phyloP scores from a whole-genome alignment of 139 green algal species.

The Zygnema cylindricum region DNA sequence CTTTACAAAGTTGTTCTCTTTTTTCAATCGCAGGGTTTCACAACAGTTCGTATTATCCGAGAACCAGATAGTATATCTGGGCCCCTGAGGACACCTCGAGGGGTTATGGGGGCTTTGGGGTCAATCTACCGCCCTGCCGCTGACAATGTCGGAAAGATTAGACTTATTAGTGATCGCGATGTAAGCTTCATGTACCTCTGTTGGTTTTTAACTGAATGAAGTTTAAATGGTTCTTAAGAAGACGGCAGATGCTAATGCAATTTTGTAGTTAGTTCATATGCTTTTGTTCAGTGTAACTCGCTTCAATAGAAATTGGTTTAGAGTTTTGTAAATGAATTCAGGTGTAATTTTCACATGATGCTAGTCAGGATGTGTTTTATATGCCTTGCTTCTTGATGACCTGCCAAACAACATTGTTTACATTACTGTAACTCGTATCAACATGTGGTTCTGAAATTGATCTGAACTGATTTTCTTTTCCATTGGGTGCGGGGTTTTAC shows the following conservation, averaged over 20 bases:
- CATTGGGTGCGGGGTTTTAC: no score
- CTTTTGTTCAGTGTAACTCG: conserved; percentile 13
- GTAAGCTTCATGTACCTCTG: conserved; percentile 36
- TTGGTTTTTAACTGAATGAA: no score
- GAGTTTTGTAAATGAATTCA: conserved; percentile 18
- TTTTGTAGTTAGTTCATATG: conserved; percentile 27
- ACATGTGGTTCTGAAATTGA: no score
- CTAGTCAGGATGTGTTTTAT: no score
- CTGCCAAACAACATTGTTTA: no score
- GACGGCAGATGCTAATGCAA: no score
- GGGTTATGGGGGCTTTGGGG: conserved; percentile 27
- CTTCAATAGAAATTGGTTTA: no score
- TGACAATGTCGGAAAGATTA: conserved; percentile 59
- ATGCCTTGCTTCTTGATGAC: no score
- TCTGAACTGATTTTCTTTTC: no score
- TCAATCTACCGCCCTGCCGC: conserved; percentile 11
- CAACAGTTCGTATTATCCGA: conserved; percentile 51
- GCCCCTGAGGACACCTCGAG: conserved; percentile 26
- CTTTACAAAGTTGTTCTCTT: neutral
- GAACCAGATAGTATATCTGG: conserved; percentile 7
- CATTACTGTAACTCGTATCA: no score
- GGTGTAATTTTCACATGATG: no score
- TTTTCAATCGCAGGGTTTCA: conserved; percentile 41
- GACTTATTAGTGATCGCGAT: conserved; percentile 41
- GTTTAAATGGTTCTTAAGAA: no score